Conservation (phyloP, 192 early-diverging fungal genomes). For the Backusella tuberculispora region DNA sequence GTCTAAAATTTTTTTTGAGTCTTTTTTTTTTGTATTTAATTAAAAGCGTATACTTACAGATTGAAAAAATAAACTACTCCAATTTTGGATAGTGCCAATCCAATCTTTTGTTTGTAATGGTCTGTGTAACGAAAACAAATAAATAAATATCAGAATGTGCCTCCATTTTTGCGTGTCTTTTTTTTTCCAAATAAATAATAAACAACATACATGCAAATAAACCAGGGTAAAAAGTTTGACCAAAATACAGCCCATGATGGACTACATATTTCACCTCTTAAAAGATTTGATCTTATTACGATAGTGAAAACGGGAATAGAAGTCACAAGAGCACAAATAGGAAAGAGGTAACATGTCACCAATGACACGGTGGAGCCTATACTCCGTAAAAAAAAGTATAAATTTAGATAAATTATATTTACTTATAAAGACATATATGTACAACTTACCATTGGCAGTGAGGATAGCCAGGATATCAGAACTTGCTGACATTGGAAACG, state of each 20-base stretch:
- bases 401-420: conserved; percentile 7
- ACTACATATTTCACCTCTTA: conserved; percentile 52
- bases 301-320: conserved; percentile 76
- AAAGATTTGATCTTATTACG: conserved; percentile 62
- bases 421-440: neutral
- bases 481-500: conserved; percentile 43
- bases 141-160: neutral
- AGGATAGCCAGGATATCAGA: conserved; percentile 31
- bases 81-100: conserved; percentile 59
- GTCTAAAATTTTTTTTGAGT: conserved; percentile 31
- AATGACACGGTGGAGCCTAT: conserved; percentile 40
- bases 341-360: conserved; percentile 57
- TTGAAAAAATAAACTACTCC: conserved; percentile 66
- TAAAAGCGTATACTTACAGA: conserved; percentile 38
- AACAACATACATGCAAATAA: conserved; percentile 53
- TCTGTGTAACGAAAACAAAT: neutral
- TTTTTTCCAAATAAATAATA: neutral
- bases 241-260: conserved; percentile 56
- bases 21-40: neutral
- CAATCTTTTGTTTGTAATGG: conserved; percentile 69
- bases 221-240: conserved; percentile 62
- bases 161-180: neutral
- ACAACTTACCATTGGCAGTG: conserved; percentile 23
- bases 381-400: neutral
- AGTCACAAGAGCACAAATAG: conserved; percentile 60